Evolutionary conservation across 768 basidiomycete species (phyloP).

Genomic region (Daedaleopsis sinensis): DNA sequence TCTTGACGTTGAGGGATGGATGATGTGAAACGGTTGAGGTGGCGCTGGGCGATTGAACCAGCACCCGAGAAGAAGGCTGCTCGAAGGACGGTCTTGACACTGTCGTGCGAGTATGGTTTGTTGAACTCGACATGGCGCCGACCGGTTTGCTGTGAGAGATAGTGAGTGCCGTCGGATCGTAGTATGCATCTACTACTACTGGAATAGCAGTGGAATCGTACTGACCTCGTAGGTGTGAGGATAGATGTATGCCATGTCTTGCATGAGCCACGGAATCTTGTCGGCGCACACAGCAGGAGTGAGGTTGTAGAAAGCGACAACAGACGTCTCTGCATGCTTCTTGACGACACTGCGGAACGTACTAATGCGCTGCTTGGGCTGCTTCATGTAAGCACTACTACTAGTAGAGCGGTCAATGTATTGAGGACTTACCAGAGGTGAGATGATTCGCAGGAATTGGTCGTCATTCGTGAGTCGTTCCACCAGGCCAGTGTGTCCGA

Average conservation of each 20-base stretch:
- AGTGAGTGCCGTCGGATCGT: neutral
- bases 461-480: no score
- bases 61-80: neutral
- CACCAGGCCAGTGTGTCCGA: no score
- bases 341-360: neutral
- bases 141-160: neutral
- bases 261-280: neutral
- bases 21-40: neutral
- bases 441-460: no score
- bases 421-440: no score
- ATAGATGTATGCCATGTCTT: neutral
- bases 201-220: no score
- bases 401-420: no score
- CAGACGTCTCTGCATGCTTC: neutral
- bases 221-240: neutral
- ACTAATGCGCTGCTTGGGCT: neutral
- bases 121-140: neutral
- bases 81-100: neutral
- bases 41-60: neutral
- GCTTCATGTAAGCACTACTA: neutral
- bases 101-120: neutral
- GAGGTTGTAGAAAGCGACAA: neutral
- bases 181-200: neutral
- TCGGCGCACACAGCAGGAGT: neutral
- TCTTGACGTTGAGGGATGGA: neutral